Percentiles rank a stretch among this genome's conserved stretches.
Evolutionary conservation across 441 rosid species (phyloP).

Genomic region (Pelargonium fulgidum): DNA sequence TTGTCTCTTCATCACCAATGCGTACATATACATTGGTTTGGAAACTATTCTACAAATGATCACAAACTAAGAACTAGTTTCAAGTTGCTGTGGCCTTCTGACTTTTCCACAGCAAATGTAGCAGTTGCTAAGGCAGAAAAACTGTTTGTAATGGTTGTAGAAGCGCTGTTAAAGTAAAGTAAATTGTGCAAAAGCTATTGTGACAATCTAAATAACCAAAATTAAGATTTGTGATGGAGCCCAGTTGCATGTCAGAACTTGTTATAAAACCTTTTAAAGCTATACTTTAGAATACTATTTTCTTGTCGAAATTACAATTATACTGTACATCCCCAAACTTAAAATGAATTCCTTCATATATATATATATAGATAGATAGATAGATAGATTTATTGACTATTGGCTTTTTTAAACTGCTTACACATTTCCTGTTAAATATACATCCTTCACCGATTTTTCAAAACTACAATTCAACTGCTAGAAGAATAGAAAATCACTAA

Average conservation of each 20-base stretch:
- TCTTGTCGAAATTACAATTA: not conserved
- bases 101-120: not conserved
- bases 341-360: not conserved
- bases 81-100: not conserved
- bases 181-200: not conserved
- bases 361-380: too few species aligned
- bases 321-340: not conserved
- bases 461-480: slow-evolving; percentile 1
- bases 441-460: not conserved
- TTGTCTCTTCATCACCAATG: not conserved
- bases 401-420: not conserved
- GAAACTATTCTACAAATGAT: not conserved
- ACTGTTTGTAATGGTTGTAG: not conserved
- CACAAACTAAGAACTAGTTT: not conserved
- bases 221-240: slow-evolving; percentile 4
- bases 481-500: not conserved
- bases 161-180: not conserved
- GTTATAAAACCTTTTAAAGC: not conserved
- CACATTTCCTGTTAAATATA: not conserved
- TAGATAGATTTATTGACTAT: not conserved
- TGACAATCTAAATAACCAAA: not conserved
- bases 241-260: not conserved
- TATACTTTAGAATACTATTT: not conserved
- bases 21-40: not conserved
- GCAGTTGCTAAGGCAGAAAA: not conserved